Base-by-base conservation (phyloP, 2,329 filamentous ascomycete species). In the Monilinia aucupariae region DNA sequence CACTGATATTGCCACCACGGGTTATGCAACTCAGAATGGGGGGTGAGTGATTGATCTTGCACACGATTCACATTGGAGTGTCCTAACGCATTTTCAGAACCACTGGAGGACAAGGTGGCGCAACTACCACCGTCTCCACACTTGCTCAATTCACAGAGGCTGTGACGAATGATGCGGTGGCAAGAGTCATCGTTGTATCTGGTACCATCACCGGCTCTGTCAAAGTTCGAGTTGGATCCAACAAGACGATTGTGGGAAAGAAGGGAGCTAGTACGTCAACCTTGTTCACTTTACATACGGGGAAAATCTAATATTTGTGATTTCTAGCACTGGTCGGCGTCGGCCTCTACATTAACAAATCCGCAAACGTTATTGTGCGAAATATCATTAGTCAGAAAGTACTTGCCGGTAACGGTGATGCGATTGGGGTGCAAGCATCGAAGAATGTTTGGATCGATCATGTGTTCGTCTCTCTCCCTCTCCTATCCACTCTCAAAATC, bases 321-420 rank as follows among this genome's bases (percentile, higher is more conserved):
- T 15, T n/a, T 13, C 4, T 37, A 68, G 75, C 75, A 55, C 74
- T 83, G 27, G 74, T 76, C n/a, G 76, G 77, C 32, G 73, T 79
- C 61, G 78, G 78, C 9, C 73, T 84, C 54, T 78, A 76, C 61
- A 74, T 84, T 67, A 79, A 79, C 71, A 71, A 74, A 41, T 49
- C 73, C 22, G 76, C 70, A 63, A 85, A 85, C 66, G 82, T 85
- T 55, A 84, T 85, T 62, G 71, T 85, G 55, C 80, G 80, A 53
- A 85, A 85, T 74, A 71, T 85, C 45, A 80, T 80, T 66, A 78
- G 83, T 65, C 71, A 76, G 65, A 79, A 82, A 63, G 79, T 83
- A 1, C 74, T 77, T 8, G 72, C 75, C 10, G 74, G 76, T 39
- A 67, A 69, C 49, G 80, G 80, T 45, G 83, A 85, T 71, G 80